phyloP scores from a whole-genome alignment of 495 filamentous ascomycete species.

The Barbatosphaeria neglecta region DNA sequence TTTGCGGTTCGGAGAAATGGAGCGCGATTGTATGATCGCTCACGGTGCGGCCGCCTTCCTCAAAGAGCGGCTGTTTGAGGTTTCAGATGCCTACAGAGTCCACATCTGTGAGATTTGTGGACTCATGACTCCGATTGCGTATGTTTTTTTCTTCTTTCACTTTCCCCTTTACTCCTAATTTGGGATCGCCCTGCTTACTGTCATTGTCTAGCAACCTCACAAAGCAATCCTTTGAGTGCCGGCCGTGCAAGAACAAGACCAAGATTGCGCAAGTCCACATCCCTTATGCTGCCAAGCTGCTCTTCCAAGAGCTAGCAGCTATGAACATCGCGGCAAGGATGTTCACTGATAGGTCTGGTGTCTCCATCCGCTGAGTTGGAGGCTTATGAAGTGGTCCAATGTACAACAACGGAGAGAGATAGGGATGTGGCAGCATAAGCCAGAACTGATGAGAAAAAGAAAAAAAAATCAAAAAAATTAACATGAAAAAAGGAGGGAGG shows the following conservation, averaged over 20 bases:
- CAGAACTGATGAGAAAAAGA: background rate
- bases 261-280: slow-evolving; percentile 95
- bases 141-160: slow-evolving; percentile 36
- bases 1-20: slow-evolving; percentile 99
- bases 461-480: background rate
- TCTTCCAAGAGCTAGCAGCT: slow-evolving; percentile 93
- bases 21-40: slow-evolving; percentile 99
- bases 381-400: too few relatives aligned
- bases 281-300: slow-evolving; percentile 93
- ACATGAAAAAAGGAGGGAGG: background rate
- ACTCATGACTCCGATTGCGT: slow-evolving; percentile 98
- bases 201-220: slow-evolving; percentile 62
- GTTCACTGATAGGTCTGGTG: slow-evolving; percentile 77
- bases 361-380: slow-evolving; percentile 51
- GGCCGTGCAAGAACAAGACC: slow-evolving; percentile 97
- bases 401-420: too few relatives aligned
- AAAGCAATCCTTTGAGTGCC: slow-evolving; percentile 89
- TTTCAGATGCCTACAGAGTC: slow-evolving; percentile 94
- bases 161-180: background rate
- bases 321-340: slow-evolving; percentile 98
- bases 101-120: slow-evolving; percentile 98
- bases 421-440: background rate
- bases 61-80: slow-evolving; percentile 94
- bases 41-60: slow-evolving; percentile 94
- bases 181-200: background rate